phyloP scores from a whole-genome alignment of 2,329 filamentous ascomycete genomes.

The Aspergillus sergii region DNA sequence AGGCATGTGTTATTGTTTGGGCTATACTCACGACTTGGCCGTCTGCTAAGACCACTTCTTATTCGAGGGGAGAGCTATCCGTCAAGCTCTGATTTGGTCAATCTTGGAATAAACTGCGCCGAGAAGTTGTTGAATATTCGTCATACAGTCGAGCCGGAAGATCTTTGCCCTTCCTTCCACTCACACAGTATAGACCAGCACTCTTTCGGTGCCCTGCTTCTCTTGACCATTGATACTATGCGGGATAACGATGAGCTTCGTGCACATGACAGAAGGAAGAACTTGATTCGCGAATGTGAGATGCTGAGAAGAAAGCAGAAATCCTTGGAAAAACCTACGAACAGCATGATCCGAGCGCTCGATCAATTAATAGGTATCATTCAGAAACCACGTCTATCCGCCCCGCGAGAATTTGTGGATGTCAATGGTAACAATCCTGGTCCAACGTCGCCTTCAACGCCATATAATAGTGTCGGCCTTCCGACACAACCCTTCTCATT shows the following conservation, averaged over 20 bases:
- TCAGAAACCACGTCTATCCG: not conserved
- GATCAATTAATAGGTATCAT: not conserved
- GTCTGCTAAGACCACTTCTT: not conserved
- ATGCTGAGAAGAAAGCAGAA: not conserved
- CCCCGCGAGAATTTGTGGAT: not conserved
- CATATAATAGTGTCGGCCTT: not conserved
- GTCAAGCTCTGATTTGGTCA: not conserved
- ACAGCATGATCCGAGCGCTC: not conserved
- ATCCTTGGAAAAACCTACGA: not conserved
- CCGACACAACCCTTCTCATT: not conserved
- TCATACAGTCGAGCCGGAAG: not conserved
- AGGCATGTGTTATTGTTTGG: not conserved
- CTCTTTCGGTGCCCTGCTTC: not conserved
- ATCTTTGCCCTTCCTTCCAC: not conserved
- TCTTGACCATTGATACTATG: not conserved
- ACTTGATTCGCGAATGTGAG: not conserved
- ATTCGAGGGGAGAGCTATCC: not conserved
- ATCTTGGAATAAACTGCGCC: not conserved
- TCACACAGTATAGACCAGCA: conserved; percentile 2
- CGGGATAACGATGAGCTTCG: not conserved
- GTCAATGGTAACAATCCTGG: not conserved
- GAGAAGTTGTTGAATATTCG: not conserved
- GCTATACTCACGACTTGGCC: not conserved
- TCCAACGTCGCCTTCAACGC: not conserved
- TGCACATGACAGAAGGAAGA: not conserved